Percentiles rank a stretch among this genome's conserved stretches.
Conservation (phyloP, 139 green algal genomes). For the Pseudopediastrum boryanum region DNA sequence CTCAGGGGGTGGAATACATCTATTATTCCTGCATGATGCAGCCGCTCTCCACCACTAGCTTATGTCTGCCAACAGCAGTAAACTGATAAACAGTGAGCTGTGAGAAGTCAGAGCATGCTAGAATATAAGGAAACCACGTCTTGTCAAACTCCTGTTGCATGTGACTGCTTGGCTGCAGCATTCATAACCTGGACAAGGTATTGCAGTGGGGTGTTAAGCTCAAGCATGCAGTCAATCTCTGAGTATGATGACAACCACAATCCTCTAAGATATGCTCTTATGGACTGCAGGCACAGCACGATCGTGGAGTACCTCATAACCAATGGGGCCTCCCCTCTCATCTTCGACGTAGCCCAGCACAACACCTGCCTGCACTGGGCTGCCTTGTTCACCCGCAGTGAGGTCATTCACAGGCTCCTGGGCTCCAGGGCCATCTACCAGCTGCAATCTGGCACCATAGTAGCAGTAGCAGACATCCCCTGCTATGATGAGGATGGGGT, state of each 20-base stretch:
- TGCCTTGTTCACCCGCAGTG: conserved; percentile 47
- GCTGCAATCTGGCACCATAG: conserved; percentile 18
- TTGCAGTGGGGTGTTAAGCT: not conserved
- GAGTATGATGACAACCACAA: not conserved
- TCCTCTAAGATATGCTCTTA: not conserved
- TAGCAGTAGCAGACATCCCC: conserved; percentile 47
- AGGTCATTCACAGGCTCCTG: conserved; percentile 57
- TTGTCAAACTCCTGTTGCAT: too few species aligned
- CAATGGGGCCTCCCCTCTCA: conserved; percentile 57
- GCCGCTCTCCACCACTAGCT: too few species aligned
- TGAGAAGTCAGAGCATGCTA: too few species aligned
- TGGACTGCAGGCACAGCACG: conserved; percentile 48
- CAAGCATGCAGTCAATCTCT: not conserved
- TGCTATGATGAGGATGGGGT: conserved; percentile 44
- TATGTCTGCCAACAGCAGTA: too few species aligned
- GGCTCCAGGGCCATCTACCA: conserved; percentile 8
- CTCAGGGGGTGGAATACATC: too few species aligned
- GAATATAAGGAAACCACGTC: not conserved
- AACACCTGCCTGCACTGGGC: conserved; percentile 63
- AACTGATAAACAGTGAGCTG: too few species aligned
- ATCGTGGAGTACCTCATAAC: conserved; percentile 55
- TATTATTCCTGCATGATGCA: too few species aligned
- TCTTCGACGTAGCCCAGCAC: conserved; percentile 46
- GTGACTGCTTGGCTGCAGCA: too few species aligned
- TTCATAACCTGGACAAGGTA: too few species aligned